These are phyloP conservation scores for Xylariales sp. DNA, from an alignment of 2,329 filamentous ascomycete genomes.

Conservation along the genomic window DNA sequence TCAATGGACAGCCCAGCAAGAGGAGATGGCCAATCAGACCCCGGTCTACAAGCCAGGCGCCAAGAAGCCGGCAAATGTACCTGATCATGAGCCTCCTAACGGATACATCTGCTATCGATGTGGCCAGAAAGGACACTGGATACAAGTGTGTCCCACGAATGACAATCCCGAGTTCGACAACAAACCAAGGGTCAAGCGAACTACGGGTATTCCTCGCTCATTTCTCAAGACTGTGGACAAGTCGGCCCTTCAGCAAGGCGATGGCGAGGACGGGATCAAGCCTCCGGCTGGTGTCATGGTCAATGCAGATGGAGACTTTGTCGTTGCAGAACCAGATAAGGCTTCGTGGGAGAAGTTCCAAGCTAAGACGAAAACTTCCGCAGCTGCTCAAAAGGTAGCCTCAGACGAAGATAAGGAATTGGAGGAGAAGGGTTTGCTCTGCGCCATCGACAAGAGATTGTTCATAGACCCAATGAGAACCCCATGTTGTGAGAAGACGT, in stretches of 20 bases:
- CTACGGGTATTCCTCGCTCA: constrained; percentile 92
- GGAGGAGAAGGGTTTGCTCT: constrained; percentile 83
- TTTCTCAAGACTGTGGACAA: constrained; percentile 96
- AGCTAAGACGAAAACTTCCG: constrained; percentile 83
- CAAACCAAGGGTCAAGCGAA: constrained; percentile 87
- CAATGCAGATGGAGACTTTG: constrained; percentile 95
- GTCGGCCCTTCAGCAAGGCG: constrained; percentile 69
- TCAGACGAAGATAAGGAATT: constrained; percentile 79
- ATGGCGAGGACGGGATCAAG: constrained; percentile 65
- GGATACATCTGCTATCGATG: constrained; percentile 97
- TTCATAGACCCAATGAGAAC: constrained; percentile 99
- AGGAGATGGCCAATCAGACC: constrained; percentile 79
- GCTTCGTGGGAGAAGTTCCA: constrained; percentile 96
- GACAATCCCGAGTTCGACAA: constrained; percentile 95
- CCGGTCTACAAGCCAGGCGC: constrained; percentile 55
- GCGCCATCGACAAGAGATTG: constrained; percentile 94
- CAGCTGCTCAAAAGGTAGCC: constrained; percentile 73
- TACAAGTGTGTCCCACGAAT: constrained; percentile 96
- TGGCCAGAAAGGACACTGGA: constrained; percentile 98
- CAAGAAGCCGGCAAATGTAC: constrained; percentile 71
- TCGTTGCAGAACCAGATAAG: constrained; percentile 92
- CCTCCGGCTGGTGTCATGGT: constrained; percentile 91
- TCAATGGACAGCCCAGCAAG: constrained; percentile 89
- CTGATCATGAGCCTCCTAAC: constrained; percentile 86
- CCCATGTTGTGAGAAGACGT: constrained; percentile 95